Percentiles rank a stretch among this genome's conserved stretches.
These are phyloP conservation scores for Xylaria sp. DNA, from an alignment of 2,329 filamentous ascomycete species.

Conservation along the genomic window DNA sequence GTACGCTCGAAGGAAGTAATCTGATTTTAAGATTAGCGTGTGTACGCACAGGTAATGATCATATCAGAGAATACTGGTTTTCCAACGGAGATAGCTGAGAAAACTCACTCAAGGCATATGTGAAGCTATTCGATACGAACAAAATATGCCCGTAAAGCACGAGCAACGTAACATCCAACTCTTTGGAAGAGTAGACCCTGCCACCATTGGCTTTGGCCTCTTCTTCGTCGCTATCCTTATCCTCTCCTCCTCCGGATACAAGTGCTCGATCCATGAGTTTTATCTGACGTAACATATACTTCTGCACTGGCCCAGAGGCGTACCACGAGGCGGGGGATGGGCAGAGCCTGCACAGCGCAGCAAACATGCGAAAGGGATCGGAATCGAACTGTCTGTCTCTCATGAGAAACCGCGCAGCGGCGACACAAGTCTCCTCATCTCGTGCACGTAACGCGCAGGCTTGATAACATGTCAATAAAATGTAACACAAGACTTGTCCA, in stretches of 20 bases:
- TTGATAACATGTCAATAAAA: slow-evolving; percentile 41
- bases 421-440: slow-evolving; percentile 76
- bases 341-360: slow-evolving; percentile 76
- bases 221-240: slow-evolving; percentile 47
- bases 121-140: slow-evolving; percentile 81
- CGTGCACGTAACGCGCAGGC: slow-evolving; percentile 82
- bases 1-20: slow-evolving; percentile 82
- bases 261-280: slow-evolving; percentile 81
- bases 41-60: not conserved
- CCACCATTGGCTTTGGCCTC: slow-evolving; percentile 38
- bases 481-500: not conserved
- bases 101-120: slow-evolving; percentile 73
- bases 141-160: slow-evolving; percentile 91
- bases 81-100: not conserved
- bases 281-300: slow-evolving; percentile 89
- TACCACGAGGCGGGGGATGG: slow-evolving; percentile 78
- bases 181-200: slow-evolving; percentile 47
- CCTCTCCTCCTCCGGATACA: slow-evolving; percentile 49
- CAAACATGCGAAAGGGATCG: slow-evolving; percentile 84
- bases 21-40: slow-evolving; percentile 42
- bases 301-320: slow-evolving; percentile 81
- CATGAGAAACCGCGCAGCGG: slow-evolving; percentile 82
- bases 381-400: slow-evolving; percentile 79
- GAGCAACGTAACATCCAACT: slow-evolving; percentile 79
- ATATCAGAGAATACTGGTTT: too few species aligned